Evolutionary conservation across 139 green algal genomes (phyloP).

Genomic region (Asterochloris sp.): DNA sequence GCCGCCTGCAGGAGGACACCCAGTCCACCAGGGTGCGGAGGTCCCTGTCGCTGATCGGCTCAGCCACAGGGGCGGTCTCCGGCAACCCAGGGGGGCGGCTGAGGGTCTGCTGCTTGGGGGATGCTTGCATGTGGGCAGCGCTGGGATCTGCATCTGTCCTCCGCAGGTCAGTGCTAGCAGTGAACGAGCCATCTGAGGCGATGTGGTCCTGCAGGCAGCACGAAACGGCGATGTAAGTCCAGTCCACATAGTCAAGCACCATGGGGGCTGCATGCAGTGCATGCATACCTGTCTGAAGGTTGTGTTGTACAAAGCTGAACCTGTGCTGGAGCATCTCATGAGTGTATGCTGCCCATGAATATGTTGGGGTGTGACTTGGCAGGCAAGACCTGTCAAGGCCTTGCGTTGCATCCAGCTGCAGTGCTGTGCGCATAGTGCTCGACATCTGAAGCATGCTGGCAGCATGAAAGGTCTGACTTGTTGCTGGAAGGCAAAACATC

Average conservation of each 20-base stretch:
- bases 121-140: not conserved
- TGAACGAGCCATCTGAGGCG: conserved; percentile 8
- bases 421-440: not conserved
- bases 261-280: not conserved
- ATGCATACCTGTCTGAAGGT: not conserved
- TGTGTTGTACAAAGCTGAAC: not conserved
- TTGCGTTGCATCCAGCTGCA: no score
- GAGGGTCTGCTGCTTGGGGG: not conserved
- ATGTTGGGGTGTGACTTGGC: not conserved
- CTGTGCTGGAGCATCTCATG: no score
- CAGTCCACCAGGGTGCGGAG: conserved; percentile 51
- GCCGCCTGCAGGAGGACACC: conserved; percentile 11
- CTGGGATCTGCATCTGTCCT: not conserved
- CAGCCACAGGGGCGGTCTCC: conserved; percentile 9
- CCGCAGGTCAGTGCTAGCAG: not conserved
- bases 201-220: conserved; percentile 18
- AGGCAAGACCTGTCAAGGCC: not conserved
- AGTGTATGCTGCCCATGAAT: not conserved
- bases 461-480: not conserved
- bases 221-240: no score
- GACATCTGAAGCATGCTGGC: not conserved
- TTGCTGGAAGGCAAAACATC: no score
- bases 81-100: conserved; percentile 14
- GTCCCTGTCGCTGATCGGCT: conserved; percentile 9
- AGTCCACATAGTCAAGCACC: not conserved